Conservation (phyloP, 129 eudicot genomes). For the Deinandra increscens region DNA sequence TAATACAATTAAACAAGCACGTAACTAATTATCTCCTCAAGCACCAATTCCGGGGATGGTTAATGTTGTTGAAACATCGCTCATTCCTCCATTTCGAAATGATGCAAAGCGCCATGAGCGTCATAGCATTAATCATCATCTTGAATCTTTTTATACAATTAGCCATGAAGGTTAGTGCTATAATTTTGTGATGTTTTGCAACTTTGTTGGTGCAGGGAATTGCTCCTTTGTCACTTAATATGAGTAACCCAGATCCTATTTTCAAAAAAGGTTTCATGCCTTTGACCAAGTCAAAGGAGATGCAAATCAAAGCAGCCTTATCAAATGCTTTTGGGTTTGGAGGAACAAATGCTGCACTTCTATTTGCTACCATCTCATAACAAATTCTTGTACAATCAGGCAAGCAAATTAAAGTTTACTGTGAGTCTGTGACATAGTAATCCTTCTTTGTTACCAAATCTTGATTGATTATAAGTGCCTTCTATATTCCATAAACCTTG, state of each 20-base stretch:
- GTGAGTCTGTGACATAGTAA: neutral
- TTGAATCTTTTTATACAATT: neutral
- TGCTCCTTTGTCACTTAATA: constrained; percentile 80
- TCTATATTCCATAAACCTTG: neutral
- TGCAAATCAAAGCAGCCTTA: constrained; percentile 67
- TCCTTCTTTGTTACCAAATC: constrained; percentile 7
- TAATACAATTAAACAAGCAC: no score
- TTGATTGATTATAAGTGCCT: constrained; percentile 3
- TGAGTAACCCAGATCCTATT: constrained; percentile 70
- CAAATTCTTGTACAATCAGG: constrained; percentile 5
- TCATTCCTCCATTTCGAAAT: no score
- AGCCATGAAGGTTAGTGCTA: neutral
- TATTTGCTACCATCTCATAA: constrained; percentile 50
- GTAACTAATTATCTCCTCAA: no score
- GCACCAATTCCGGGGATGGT: no score
- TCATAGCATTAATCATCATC: no score
- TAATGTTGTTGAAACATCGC: no score
- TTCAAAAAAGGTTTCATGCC: constrained; percentile 73
- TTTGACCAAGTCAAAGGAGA: constrained; percentile 55
- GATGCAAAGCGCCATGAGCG: no score
- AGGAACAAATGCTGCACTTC: constrained; percentile 85
- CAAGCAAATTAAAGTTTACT: neutral
- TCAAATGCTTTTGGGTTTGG: constrained; percentile 98
- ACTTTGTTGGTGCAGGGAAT: constrained; percentile 54
- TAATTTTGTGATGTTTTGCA: neutral